A percentile compares a stretch with the other conserved stretches of the same genome.
phyloP scores from a whole-genome alignment of 2,329 filamentous ascomycete species.

The Microcyclosporella mali region DNA sequence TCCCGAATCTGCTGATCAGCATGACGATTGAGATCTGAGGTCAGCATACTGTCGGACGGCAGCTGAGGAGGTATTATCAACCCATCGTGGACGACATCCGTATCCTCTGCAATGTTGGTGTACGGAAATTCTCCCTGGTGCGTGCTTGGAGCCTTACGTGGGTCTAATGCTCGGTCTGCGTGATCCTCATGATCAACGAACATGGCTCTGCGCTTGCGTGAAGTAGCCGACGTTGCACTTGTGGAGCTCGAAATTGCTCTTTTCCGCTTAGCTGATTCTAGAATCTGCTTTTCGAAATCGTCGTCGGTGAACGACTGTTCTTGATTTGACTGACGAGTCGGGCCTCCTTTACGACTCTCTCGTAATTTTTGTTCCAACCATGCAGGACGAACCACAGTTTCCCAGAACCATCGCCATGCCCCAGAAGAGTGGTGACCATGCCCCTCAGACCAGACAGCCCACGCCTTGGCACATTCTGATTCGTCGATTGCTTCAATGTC shows the following conservation, averaged over 20 bases:
- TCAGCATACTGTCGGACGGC: not conserved
- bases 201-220: too few species aligned
- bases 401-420: constrained; percentile 25
- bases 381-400: constrained; percentile 21
- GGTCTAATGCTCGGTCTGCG: too few species aligned
- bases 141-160: too few species aligned
- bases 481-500: constrained; percentile 20
- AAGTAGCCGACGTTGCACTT: too few species aligned
- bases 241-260: too few species aligned
- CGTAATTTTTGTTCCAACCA: constrained; percentile 9
- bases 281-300: too few species aligned
- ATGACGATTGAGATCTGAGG: constrained; percentile 6
- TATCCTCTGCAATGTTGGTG: too few species aligned
- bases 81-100: too few species aligned
- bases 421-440: constrained; percentile 18
- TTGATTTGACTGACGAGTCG: not conserved
- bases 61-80: too few species aligned
- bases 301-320: constrained; percentile 1
- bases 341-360: not conserved
- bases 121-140: too few species aligned
- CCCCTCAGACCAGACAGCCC: constrained; percentile 19
- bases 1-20: constrained; percentile 8
- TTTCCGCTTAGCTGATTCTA: not conserved
- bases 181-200: too few species aligned
- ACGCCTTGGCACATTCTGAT: constrained; percentile 21